A percentile compares a stretch with the other conserved stretches of the same genome.
These are phyloP conservation scores for Hypoxylon rickii DNA, from an alignment of 495 filamentous ascomycete species.

Conservation along the genomic window DNA sequence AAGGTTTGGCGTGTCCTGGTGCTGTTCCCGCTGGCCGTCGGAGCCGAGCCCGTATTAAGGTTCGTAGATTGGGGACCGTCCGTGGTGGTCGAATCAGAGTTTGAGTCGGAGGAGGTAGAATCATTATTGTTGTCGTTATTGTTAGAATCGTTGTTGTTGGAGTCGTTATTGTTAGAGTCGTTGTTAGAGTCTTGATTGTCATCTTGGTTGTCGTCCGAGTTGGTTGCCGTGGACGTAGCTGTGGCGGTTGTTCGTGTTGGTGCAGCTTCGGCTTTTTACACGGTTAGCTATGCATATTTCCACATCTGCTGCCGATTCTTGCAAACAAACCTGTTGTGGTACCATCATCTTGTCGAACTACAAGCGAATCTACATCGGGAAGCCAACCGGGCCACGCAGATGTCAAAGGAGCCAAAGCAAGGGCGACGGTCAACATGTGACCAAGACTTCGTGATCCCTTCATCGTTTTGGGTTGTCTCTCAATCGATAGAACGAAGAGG, in stretches of 20 bases:
- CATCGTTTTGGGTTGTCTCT: conserved; percentile 24
- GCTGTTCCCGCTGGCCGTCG: conserved; percentile 28
- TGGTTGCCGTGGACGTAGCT: conserved; percentile 3
- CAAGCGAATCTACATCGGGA: conserved; percentile 25
- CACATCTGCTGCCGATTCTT: too few species aligned
- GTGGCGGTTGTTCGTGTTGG: conserved; percentile 21
- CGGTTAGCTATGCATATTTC: conserved; percentile 15
- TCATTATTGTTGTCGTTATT: neutral
- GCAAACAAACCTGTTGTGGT: conserved; percentile 25
- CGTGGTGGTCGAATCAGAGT: too few species aligned
- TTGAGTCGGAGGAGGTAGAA: neutral
- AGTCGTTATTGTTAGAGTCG: too few species aligned
- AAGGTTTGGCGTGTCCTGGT: conserved; percentile 58
- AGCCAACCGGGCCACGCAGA: conserved; percentile 30
- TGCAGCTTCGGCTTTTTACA: conserved; percentile 21
- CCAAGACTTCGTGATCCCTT: conserved; percentile 27
- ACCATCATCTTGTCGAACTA: conserved; percentile 31
- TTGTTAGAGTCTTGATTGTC: neutral
- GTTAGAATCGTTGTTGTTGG: too few species aligned
- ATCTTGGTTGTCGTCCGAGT: conserved; percentile 6
- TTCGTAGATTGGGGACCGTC: conserved; percentile 28
- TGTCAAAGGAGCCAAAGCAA: conserved; percentile 25
- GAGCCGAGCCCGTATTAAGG: conserved; percentile 42
- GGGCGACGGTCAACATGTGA: conserved; percentile 28
- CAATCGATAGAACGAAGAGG: conserved; percentile 13